Conservation (phyloP, 352 stramenopile species). For the Phytophthora melonis region DNA sequence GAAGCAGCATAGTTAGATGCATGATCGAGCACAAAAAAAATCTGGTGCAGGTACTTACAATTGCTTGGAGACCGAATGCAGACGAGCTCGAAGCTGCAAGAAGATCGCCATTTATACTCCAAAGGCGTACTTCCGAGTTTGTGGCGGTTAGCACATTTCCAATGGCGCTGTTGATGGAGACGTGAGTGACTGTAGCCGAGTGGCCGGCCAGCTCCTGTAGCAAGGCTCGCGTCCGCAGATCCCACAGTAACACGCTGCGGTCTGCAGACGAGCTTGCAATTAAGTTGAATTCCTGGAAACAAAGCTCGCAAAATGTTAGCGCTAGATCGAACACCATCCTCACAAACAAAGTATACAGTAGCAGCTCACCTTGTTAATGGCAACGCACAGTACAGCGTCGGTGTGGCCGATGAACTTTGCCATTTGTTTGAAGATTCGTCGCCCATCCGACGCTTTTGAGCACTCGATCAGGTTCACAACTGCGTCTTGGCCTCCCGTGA, state of each 20-base stretch:
- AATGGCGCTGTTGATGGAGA: constrained; percentile 76
- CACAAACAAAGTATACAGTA: not conserved
- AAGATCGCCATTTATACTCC: constrained; percentile 85
- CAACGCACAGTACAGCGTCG: constrained; percentile 65
- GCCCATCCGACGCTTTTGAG: constrained; percentile 56
- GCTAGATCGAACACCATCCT: not conserved
- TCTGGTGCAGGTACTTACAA: constrained; percentile 49
- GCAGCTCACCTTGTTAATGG: constrained; percentile 68
- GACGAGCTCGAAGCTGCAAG: constrained; percentile 59
- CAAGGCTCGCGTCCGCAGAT: constrained; percentile 65
- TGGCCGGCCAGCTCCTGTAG: constrained; percentile 73
- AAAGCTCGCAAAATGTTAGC: not conserved
- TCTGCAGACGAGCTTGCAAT: constrained; percentile 70
- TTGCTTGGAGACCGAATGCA: constrained; percentile 53
- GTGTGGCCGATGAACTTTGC: constrained; percentile 76
- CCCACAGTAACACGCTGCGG: constrained; percentile 72
- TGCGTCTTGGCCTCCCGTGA: constrained; percentile 73
- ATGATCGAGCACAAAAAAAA: not conserved
- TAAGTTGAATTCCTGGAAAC: constrained; percentile 66
- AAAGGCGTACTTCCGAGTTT: constrained; percentile 62
- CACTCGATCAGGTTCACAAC: constrained; percentile 81
- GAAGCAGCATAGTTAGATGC: constrained; percentile 1
- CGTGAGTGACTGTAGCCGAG: constrained; percentile 50
- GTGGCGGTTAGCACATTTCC: constrained; percentile 71
- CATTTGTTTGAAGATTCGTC: constrained; percentile 74